Evolutionary conservation across 495 filamentous ascomycete species (phyloP), one percentile per base, ranked within the genome.

Genomic region (Monascus purpureus): DNA sequence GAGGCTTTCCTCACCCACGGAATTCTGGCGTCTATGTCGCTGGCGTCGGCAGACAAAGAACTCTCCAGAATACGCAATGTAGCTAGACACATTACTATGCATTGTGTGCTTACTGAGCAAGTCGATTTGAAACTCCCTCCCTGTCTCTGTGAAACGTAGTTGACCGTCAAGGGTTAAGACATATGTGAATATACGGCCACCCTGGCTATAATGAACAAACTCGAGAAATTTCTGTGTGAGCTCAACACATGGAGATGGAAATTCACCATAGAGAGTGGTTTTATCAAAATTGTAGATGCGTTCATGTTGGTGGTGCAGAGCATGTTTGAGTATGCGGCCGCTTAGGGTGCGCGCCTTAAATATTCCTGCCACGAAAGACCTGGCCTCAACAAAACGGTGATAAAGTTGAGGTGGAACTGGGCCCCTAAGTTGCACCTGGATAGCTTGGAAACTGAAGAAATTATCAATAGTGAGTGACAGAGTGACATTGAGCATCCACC

Each of bases 111-210:
- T 96, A 43, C 73, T 80, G 35, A 96, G 55, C 36, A 96, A 52
- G 47, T 95, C 87, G 35, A 96, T 82, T 17, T 86, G 82, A 35
- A 95, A 93, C 47, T 94, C 85, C 37, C 87, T 84, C 6, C 87
- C 87, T 0, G 88, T 96, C 51, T 93, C 86, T 0, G 87, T 94
- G 54, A 94, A 96, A 14, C 83, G 77, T 42, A 90, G 64, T 19
- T 82, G 63, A 3, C 75, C 79, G 42, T 96, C 88, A 12, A 95
- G 65, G 0, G 85, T 93, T 4, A 96, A 60, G 8, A 95, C 76
- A 42, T 94, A 96, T 15, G 88, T 96, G 47, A 84, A 95, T 22
- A 93, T 76, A 8, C 84, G 72, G 3, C 80, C 76, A 16, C 83
- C 86, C 42, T 83, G 73, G 39, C 85, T 84, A 43, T 77, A 82